A percentile compares a stretch with the other conserved stretches of the same genome.
phyloP scores from a whole-genome alignment of 1,284 basidiomycete species.

The Athelia psychrophila region DNA sequence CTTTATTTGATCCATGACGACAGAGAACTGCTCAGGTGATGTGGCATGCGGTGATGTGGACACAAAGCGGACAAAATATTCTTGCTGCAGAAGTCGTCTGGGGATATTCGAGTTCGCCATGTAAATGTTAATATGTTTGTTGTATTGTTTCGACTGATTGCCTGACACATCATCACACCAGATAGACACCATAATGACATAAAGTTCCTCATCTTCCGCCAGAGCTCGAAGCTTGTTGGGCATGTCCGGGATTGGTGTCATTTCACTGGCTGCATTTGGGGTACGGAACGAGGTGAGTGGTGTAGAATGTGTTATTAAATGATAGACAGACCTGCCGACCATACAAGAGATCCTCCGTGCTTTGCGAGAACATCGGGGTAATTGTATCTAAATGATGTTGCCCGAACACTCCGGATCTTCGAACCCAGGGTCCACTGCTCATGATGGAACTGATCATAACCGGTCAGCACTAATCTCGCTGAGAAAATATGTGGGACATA shows the following conservation, averaged over 20 bases:
- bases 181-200: constrained; percentile 12
- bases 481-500: no score
- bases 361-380: no score
- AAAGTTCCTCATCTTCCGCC: constrained; percentile 9
- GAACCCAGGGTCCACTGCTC: no score
- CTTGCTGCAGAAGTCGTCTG: constrained; percentile 23
- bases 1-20: constrained; percentile 17
- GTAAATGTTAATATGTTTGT: constrained; percentile 29
- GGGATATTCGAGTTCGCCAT: constrained; percentile 21
- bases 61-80: constrained; percentile 30
- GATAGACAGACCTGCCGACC: neutral
- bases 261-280: no score
- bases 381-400: no score
- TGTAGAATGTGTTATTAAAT: no score
- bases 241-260: neutral
- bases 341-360: no score
- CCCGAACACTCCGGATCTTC: no score
- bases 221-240: neutral
- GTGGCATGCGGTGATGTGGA: constrained; percentile 31
- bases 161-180: constrained; percentile 26
- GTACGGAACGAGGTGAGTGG: no score
- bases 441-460: no score
- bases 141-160: constrained; percentile 27
- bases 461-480: no score
- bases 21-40: constrained; percentile 25